Percentiles rank a stretch among this genome's conserved stretches.
Evolutionary conservation across 176 grass and related monocot species (phyloP).

Genomic region (Carex cristatella): DNA sequence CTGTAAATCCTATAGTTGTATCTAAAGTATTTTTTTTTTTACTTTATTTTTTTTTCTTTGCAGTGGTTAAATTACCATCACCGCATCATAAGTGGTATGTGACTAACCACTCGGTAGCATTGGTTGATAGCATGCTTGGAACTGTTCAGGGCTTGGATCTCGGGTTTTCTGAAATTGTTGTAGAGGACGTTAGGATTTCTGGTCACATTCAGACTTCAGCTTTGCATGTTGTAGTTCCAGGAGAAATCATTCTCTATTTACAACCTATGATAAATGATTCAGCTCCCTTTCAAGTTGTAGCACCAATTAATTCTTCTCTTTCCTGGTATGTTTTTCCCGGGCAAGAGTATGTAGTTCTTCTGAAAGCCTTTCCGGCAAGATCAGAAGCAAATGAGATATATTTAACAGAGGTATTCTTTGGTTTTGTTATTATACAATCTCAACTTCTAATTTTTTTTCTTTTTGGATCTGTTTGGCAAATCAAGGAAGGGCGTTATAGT

Average conservation of each 20-base stretch:
- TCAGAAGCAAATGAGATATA: slow-evolving; percentile 69
- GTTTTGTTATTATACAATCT: slow-evolving; percentile 7
- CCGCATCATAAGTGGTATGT: slow-evolving; percentile 66
- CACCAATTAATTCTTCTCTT: slow-evolving; percentile 55
- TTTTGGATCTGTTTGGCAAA: too few relatives aligned
- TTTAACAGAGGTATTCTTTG: slow-evolving; percentile 61
- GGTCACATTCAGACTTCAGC: slow-evolving; percentile 79
- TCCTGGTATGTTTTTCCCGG: slow-evolving; percentile 90
- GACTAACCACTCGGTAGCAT: slow-evolving; percentile 66
- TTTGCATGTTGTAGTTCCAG: slow-evolving; percentile 81
- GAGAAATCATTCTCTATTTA: slow-evolving; percentile 59
- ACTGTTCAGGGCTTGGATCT: slow-evolving; percentile 50
- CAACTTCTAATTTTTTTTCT: not conserved
- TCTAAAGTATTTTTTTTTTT: not conserved
- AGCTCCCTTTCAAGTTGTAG: slow-evolving; percentile 37
- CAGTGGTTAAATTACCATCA: slow-evolving; percentile 80
- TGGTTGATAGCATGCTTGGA: slow-evolving; percentile 60
- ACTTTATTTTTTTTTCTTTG: slow-evolving; percentile 15
- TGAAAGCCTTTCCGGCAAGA: slow-evolving; percentile 68
- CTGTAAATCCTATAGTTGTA: slow-evolving; percentile 1
- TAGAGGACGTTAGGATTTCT: slow-evolving; percentile 81
- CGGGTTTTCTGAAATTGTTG: slow-evolving; percentile 65
- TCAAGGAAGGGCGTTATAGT: too few relatives aligned
- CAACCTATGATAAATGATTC: slow-evolving; percentile 60
- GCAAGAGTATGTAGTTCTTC: slow-evolving; percentile 53